Evolutionary conservation across 179 eudicot genomes (phyloP).

Genomic region (Beta corolliflora): DNA sequence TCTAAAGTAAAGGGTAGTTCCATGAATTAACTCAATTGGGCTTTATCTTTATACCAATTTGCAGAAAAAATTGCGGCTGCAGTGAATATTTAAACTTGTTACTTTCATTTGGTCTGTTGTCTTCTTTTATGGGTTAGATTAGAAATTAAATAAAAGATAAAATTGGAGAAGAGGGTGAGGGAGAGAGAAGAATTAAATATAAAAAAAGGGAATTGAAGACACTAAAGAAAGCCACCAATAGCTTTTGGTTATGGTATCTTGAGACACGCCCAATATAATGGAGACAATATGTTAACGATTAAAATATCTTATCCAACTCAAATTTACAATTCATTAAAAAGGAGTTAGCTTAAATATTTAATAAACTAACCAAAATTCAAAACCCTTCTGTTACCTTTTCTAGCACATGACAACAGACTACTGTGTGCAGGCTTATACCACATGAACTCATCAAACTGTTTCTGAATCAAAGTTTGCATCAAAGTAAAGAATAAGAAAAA

Average conservation of each 20-base stretch:
- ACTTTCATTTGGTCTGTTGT: background rate
- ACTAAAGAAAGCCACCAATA: conserved; percentile 18
- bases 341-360: background rate
- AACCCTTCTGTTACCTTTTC: conserved; percentile 19
- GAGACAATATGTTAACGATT: conserved; percentile 25
- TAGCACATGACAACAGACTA: conserved; percentile 26
- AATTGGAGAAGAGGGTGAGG: background rate
- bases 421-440: conserved; percentile 10
- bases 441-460: conserved; percentile 10
- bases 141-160: background rate
- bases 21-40: background rate
- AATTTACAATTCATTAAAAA: background rate
- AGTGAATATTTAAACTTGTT: background rate
- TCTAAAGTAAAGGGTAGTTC: background rate
- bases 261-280: conserved; percentile 42
- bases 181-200: background rate
- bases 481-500: background rate
- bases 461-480: conserved; percentile 19
- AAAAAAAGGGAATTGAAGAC: background rate
- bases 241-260: conserved; percentile 43
- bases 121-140: too few species aligned
- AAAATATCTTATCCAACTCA: conserved; percentile 24
- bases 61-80: conserved; percentile 37
- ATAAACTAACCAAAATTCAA: background rate
- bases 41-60: conserved; percentile 1